A percentile compares a stretch with the other conserved stretches of the same genome.
Conservation (phyloP, 2,329 filamentous ascomycete species). For the Teratosphaeria viscida region DNA sequence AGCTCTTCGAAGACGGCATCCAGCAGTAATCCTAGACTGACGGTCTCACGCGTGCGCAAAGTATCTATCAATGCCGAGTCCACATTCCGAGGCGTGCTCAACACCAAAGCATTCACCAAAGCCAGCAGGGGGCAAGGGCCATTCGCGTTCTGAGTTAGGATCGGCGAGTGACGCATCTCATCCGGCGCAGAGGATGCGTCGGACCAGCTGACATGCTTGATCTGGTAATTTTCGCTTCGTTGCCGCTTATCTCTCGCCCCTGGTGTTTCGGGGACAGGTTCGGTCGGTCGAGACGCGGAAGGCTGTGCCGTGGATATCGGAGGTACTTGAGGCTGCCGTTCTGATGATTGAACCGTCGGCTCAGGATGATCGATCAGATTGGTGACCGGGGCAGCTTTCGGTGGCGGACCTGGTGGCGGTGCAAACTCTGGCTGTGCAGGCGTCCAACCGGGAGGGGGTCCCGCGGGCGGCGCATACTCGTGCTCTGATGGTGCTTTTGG, state of each 20-base stretch:
- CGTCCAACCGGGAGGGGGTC: not conserved
- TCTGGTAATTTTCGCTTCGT: conserved; percentile 71
- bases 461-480: conserved; percentile 1
- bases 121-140: conserved; percentile 89
- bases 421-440: conserved; percentile 8
- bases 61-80: conserved; percentile 67
- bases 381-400: conserved; percentile 23
- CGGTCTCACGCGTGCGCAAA: conserved; percentile 69
- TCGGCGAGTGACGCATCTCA: conserved; percentile 68
- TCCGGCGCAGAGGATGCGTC: conserved; percentile 47
- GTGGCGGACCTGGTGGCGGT: conserved; percentile 17
- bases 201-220: conserved; percentile 83
- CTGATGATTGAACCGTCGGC: conserved; percentile 24
- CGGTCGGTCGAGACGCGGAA: conserved; percentile 8
- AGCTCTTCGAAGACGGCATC: conserved; percentile 90
- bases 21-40: conserved; percentile 74
- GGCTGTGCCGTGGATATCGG: conserved; percentile 5
- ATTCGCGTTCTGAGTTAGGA: conserved; percentile 86
- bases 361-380: conserved; percentile 24
- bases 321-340: conserved; percentile 2
- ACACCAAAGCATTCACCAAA: conserved; percentile 79
- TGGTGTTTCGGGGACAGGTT: conserved; percentile 29
- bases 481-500: not conserved
- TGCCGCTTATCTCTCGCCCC: conserved; percentile 33
- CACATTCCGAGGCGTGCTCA: conserved; percentile 61